Base-by-base conservation (phyloP, 2,329 filamentous ascomycete species). In the Phyllosticta ampelicida region DNA sequence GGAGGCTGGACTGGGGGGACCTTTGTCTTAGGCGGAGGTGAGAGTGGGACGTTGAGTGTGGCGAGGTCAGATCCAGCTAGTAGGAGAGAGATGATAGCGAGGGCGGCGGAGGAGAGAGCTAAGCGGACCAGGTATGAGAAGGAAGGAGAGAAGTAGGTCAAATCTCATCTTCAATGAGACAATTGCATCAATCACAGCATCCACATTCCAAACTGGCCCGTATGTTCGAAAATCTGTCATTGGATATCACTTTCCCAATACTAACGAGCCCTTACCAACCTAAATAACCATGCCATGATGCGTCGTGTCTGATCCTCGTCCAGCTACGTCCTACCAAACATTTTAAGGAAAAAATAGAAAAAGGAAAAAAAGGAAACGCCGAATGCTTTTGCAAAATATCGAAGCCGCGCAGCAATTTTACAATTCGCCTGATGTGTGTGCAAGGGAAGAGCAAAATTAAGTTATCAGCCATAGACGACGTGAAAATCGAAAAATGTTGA, bases 11-110 rank as follows among this genome's bases (percentile, higher is more conserved):
- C 72, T 1, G 72, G 73, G 9, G 72, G 70, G 4, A 70, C 72
- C 61, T 73, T 70, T 59, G 70, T 71, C 53, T 58, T 75, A 48
- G 73, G 71, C 30, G 69, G 70, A 2, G 63, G 65, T 2, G 55
- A 58, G 49, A 58, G 61, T 3, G 62, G 61, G 49, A 65, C 60
- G 53, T 63, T 68, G 63, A 18, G 66, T 64, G 63, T 53, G 52
- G 63, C 64, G 63, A 48, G 72, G 6, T 66, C 63, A n/a, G 74
- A 71, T 9, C 74, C 77, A n/a, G 67, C 89, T 71, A 86, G 77
- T 63, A 77, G 88, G 62, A 80, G 90, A 59, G 89, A 95, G 65
- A 80, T 90, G 36, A 76, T 94, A 56, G 89, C 89, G 0, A 82
- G 77, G 56, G 88, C 87, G 5, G 86, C 86, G 0, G 87, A 90